These are phyloP conservation scores for Tylopilus felleus DNA, from an alignment of 768 basidiomycete genomes.

Conservation along the genomic window DNA sequence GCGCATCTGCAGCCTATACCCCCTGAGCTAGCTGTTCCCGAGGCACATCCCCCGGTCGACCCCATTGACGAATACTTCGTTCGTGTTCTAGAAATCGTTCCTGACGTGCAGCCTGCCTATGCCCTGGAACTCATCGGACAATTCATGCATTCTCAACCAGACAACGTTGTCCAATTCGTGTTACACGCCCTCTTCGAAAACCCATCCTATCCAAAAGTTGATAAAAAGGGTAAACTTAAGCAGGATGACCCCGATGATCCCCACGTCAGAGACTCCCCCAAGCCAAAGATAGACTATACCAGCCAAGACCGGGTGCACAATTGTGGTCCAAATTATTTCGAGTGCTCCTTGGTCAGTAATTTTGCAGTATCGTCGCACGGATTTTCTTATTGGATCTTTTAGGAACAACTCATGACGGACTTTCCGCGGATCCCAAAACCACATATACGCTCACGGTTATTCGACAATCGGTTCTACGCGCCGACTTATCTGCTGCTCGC, in stretches of 20 bases:
- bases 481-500: conserved; percentile 57
- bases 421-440: conserved; percentile 58
- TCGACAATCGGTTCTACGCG: conserved; percentile 50
- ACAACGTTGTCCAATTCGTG: conserved; percentile 48
- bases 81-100: conserved; percentile 64
- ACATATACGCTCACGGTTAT: conserved; percentile 48
- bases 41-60: conserved; percentile 13
- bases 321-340: conserved; percentile 45
- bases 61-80: conserved; percentile 36
- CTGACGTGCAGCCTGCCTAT: conserved; percentile 63
- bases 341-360: conserved; percentile 47
- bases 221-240: conserved; percentile 47
- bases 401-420: conserved; percentile 53
- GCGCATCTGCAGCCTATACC: not conserved
- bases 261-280: conserved; percentile 30
- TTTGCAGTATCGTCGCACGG: not conserved
- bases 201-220: conserved; percentile 53
- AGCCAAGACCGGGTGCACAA: conserved; percentile 42
- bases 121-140: conserved; percentile 46
- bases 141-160: conserved; percentile 35
- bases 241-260: conserved; percentile 26
- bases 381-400: not conserved
- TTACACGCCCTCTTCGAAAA: conserved; percentile 64
- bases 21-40: conserved; percentile 5
- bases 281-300: conserved; percentile 52